Conservation (phyloP, 257 asterid genomes). For the Solanum peruvianum region DNA sequence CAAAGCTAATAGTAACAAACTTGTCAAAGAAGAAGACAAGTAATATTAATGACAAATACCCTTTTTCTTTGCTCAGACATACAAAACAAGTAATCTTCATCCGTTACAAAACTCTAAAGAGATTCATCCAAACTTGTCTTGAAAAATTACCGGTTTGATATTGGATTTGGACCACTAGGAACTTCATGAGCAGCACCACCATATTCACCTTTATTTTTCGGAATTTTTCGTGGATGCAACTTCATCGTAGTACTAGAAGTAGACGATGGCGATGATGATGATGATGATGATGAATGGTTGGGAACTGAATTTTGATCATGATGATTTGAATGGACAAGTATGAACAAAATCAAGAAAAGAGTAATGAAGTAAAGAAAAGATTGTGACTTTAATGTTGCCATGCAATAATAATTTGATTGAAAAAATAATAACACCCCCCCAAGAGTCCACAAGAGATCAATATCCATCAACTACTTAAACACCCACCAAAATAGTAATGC, state of each 20-base stretch:
- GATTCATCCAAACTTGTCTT: neutral
- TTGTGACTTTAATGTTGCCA: slow-evolving; percentile 29
- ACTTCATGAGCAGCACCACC: slow-evolving; percentile 60
- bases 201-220: slow-evolving; percentile 9
- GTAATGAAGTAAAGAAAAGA: slow-evolving; percentile 7
- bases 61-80: neutral
- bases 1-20: slow-evolving; percentile 6
- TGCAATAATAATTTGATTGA: slow-evolving; percentile 34
- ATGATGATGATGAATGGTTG: neutral
- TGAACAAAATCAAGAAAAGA: slow-evolving; percentile 18
- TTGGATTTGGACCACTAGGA: slow-evolving; percentile 91
- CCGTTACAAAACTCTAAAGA: neutral
- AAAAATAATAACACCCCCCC: slow-evolving; percentile 37
- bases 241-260: neutral
- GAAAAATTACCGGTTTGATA: slow-evolving; percentile 37
- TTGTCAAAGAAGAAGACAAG: slow-evolving; percentile 6
- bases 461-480: slow-evolving; percentile 48
- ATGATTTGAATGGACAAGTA: slow-evolving; percentile 11
- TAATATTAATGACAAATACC: slow-evolving; percentile 5
- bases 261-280: neutral
- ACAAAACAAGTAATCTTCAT: neutral
- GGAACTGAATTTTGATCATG: neutral
- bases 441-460: slow-evolving; percentile 34
- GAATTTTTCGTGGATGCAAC: slow-evolving; percentile 11
- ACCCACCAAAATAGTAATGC: neutral